Evolutionary conservation across 139 green algal species (phyloP), one percentile per base, ranked within the genome.

Genomic region (Edaphochlamys debaryana): DNA sequence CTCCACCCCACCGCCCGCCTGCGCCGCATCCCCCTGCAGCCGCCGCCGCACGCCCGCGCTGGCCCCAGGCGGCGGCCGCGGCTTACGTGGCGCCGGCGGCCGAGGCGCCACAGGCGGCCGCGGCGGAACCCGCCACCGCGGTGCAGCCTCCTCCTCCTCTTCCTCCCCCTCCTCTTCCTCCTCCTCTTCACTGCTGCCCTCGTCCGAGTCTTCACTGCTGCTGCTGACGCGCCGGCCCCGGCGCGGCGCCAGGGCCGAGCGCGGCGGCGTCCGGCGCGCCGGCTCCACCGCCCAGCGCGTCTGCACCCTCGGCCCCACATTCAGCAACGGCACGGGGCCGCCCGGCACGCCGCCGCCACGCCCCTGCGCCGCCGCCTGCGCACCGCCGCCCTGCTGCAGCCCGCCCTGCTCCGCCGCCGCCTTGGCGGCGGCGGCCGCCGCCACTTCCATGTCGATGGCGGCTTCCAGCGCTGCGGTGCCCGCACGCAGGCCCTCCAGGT

Each of bases 401-500:
- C n/a, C n/a, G n/a, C n/a, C 74, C 56, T 58, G 17, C 54, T 8
- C 41, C 67, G 32, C 67, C 63, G 76, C 62, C 32, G 40, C 11
- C 34, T 29, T 1, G 17, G 34, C 64, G 0, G 64, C 64, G 17
- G 32, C 32, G 30, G 74, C 74, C 41, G 40, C 74, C 17, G 40
- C 60, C n/a, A 19, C 30, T 4, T 36, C 76, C 63, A 41, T 63
- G 0, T 82, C 76, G 19, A 73, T 0, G 25, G 25, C 76, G 30
- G 76, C 76, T 63, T 82, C 76, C 34, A 73, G 41, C 0, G 76
- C 76, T 19, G 62, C 76, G 23, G 41, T 74, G 41, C 76, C 76
- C 29, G 56, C 50, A 4, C 76, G 76, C 42, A 82, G 42, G 0
- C 76, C 76, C 76, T 82, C 63, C 63, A 82, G 76, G 63, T 82